phyloP scores from a whole-genome alignment of 2,329 filamentous ascomycete species.

The Claviceps monticola region DNA sequence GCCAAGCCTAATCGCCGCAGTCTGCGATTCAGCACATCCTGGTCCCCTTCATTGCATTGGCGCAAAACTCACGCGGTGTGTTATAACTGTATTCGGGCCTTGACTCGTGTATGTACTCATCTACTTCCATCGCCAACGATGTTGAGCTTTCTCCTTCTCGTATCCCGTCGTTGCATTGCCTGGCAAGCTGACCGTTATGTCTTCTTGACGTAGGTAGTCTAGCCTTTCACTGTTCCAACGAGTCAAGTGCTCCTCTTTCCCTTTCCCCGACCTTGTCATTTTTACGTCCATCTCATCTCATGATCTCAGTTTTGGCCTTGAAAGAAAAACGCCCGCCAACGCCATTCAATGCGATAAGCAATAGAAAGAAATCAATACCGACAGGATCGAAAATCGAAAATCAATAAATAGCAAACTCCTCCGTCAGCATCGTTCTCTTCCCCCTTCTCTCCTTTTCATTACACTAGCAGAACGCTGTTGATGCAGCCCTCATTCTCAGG shows the following conservation, averaged over 20 bases:
- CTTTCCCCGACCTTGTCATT: neutral
- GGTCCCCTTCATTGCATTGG: no score
- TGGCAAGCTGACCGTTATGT: neutral
- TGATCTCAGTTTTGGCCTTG: neutral
- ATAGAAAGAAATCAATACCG: neutral
- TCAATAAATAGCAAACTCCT: neutral
- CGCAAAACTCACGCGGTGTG: no score
- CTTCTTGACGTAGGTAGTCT: neutral
- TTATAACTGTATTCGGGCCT: no score
- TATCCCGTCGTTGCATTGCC: neutral
- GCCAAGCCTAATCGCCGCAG: no score
- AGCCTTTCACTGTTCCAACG: neutral
- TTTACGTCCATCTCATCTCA: neutral
- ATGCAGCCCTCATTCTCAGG: constrained; percentile 33
- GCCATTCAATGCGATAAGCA: constrained; percentile 14
- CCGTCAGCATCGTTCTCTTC: neutral
- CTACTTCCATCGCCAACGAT: no score
- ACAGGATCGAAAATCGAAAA: neutral
- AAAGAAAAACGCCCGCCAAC: constrained; percentile 12
- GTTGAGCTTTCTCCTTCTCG: neutral
- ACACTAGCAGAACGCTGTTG: constrained; percentile 25
- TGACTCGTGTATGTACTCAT: no score
- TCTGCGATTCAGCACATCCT: no score
- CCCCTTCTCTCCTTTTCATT: neutral
- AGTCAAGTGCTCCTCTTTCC: neutral